Percentiles rank a stretch among this genome's conserved stretches.
Conservation (phyloP, 140 eudicot species). For the Ambrosia hybrid region DNA sequence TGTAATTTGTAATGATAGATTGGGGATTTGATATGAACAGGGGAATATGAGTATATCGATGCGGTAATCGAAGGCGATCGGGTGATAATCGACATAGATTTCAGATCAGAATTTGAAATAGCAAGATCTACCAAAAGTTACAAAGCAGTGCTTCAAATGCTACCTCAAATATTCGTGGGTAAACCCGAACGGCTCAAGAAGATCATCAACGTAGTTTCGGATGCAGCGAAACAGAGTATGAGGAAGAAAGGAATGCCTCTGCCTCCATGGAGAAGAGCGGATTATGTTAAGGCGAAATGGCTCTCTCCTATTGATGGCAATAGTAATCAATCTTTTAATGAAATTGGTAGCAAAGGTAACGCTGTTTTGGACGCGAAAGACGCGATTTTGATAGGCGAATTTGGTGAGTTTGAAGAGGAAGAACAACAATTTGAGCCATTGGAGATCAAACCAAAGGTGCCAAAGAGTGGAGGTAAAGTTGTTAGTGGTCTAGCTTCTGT, state of each 20-base stretch:
- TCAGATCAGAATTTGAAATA: constrained; percentile 79
- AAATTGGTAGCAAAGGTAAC: constrained; percentile 10
- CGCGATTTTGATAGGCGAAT: constrained; percentile 14
- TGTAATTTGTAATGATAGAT: not conserved
- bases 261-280: constrained; percentile 96
- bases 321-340: constrained; percentile 12
- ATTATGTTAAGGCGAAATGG: constrained; percentile 85
- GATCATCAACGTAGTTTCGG: constrained; percentile 60
- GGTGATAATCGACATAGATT: constrained; percentile 79
- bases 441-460: constrained; percentile 47
- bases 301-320: constrained; percentile 43
- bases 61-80: constrained; percentile 60
- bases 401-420: constrained; percentile 18
- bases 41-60: constrained; percentile 75
- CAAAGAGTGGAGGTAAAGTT: constrained; percentile 47
- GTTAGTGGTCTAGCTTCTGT: constrained; percentile 70
- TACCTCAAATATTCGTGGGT: constrained; percentile 74
- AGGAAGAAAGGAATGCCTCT: constrained; percentile 86
- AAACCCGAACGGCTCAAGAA: constrained; percentile 68
- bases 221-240: constrained; percentile 78
- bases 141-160: constrained; percentile 55
- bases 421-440: constrained; percentile 44
- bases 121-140: constrained; percentile 81
- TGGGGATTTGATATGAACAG: constrained; percentile 35
- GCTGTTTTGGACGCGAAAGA: constrained; percentile 20